Evolutionary conservation across 2,329 filamentous ascomycete genomes (phyloP).

Genomic region (Hymenoscyphus scutula): DNA sequence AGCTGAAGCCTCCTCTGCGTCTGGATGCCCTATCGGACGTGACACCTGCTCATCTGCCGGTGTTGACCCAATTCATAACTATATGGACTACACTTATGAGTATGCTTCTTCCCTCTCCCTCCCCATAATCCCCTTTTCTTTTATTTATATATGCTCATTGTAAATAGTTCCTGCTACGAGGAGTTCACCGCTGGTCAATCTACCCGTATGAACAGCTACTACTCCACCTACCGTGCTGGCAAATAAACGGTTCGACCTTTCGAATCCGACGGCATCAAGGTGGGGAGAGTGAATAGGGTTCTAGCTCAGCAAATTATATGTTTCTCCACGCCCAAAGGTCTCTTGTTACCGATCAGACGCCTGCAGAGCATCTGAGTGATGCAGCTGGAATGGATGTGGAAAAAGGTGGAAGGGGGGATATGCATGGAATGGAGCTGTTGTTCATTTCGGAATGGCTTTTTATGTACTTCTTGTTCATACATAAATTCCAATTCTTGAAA

Average conservation of each 20-base stretch:
- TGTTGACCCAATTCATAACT: slow-evolving; percentile 37
- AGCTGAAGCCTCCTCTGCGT: slow-evolving; percentile 35
- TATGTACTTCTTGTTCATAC: background rate
- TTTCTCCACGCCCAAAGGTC: background rate
- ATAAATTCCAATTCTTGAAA: background rate
- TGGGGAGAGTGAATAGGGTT: background rate
- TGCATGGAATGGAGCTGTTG: no score
- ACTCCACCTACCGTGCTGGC: slow-evolving; percentile 16
- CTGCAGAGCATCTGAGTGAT: slow-evolving; percentile 4
- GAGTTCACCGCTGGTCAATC: slow-evolving; percentile 38
- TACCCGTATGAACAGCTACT: slow-evolving; percentile 21
- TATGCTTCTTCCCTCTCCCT: slow-evolving; percentile 1
- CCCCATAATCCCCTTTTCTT: no score
- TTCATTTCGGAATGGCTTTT: background rate
- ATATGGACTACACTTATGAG: slow-evolving; percentile 42
- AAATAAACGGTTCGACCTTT: background rate
- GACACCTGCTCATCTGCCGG: slow-evolving; percentile 33
- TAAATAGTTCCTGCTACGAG: slow-evolving; percentile 39
- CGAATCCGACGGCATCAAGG: background rate
- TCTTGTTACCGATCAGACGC: background rate
- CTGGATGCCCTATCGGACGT: slow-evolving; percentile 41
- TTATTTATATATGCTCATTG: background rate
- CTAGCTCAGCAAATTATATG: background rate
- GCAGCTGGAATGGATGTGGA: background rate
- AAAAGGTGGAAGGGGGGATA: background rate